A percentile compares a stretch with the other conserved stretches of the same genome.
Evolutionary conservation across 2,329 filamentous ascomycete genomes (phyloP).

Genomic region (Fusarium nygamai): DNA sequence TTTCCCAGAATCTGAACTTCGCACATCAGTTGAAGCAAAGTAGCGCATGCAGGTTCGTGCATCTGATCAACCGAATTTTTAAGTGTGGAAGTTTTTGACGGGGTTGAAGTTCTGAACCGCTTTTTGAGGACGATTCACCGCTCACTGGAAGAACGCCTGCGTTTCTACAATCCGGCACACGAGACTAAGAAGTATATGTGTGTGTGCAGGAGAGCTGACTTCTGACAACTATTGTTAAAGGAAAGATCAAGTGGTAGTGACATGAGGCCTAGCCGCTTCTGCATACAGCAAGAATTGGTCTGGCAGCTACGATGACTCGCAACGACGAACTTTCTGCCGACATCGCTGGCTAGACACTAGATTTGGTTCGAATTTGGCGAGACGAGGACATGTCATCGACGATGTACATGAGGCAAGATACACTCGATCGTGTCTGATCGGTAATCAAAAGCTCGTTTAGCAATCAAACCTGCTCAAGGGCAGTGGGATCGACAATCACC

Average conservation of each 20-base stretch:
- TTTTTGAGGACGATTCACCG: not conserved
- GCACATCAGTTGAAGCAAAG: not conserved
- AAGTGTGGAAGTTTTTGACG: constrained; percentile 25
- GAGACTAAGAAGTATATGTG: not conserved
- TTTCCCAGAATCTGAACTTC: not conserved
- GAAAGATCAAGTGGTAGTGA: not conserved
- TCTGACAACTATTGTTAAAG: not conserved
- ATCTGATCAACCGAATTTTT: constrained; percentile 4
- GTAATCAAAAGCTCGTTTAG: constrained; percentile 1
- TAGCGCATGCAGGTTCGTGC: constrained; percentile 16
- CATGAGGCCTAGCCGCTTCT: not conserved
- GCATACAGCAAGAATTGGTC: not conserved
- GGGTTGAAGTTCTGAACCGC: not conserved
- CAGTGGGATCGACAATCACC: constrained; percentile 26
- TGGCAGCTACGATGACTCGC: constrained; percentile 13
- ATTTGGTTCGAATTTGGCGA: not conserved
- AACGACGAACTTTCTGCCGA: not conserved
- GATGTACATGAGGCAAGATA: constrained; percentile 14
- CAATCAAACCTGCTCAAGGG: constrained; percentile 4
- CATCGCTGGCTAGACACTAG: constrained; percentile 8
- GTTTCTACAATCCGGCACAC: not conserved
- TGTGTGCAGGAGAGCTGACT: not conserved
- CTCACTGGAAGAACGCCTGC: constrained; percentile 4
- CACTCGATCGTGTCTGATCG: constrained; percentile 4
- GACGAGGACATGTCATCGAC: not conserved